phyloP scores from a whole-genome alignment of 2,329 filamentous ascomycete species.

The Fusarium nygamai region DNA sequence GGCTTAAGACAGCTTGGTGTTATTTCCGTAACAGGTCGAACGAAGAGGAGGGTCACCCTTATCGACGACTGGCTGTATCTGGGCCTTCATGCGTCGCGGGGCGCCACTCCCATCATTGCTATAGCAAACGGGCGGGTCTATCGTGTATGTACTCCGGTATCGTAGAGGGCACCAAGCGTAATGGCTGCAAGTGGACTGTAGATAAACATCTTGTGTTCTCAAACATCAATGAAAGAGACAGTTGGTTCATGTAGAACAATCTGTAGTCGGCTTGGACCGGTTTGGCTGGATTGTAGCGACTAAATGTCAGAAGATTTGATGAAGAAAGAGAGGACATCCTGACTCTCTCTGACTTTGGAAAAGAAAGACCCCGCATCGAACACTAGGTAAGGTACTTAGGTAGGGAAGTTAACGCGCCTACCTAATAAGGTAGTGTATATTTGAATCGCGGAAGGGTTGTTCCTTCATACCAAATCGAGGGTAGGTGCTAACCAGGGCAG shows the following conservation, averaged over 20 bases:
- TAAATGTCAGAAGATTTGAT: not conserved
- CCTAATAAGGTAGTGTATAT: not conserved
- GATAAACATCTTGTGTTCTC: not conserved
- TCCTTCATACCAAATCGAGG: constrained; percentile 1
- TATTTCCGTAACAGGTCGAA: constrained; percentile 39
- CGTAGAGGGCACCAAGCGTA: constrained; percentile 24
- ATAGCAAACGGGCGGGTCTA: constrained; percentile 41
- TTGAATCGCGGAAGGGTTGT: constrained; percentile 11
- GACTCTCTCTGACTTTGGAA: not conserved
- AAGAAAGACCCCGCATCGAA: constrained; percentile 1
- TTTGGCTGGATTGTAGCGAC: not conserved
- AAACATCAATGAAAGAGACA: not conserved
- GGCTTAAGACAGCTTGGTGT: constrained; percentile 33
- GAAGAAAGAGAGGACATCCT: not conserved
- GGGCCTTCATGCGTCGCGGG: constrained; percentile 35
- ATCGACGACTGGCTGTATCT: constrained; percentile 37
- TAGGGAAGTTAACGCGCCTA: not conserved
- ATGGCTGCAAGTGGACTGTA: not conserved
- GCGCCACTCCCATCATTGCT: constrained; percentile 45
- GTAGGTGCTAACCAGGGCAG: not conserved
- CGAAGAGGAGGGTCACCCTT: constrained; percentile 26
- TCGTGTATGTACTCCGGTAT: constrained; percentile 2
- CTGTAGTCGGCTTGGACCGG: not conserved
- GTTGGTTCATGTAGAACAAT: not conserved
- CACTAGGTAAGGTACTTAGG: not conserved